Evolutionary conservation across 1,139 yeast species (phyloP), one percentile per base, ranked within the genome.

Genomic region (Taiozyma onychis): DNA sequence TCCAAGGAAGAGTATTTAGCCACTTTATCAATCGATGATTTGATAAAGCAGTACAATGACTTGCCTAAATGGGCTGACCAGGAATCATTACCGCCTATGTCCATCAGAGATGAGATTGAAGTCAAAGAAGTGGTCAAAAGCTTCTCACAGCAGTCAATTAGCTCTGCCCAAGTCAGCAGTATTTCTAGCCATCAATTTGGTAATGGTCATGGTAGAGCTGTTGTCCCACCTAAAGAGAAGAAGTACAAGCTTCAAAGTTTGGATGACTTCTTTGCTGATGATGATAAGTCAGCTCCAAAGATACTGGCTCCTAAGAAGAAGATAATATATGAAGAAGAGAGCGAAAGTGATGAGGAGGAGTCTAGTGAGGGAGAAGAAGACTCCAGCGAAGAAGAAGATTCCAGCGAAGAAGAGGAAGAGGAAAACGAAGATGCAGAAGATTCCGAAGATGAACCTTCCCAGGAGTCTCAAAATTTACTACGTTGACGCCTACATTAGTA

Each of bases 231-330:
- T 9, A 61, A 64, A 39, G 70, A 68, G 55, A 79, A 66, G 59
- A 60, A 53, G 37, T 59, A 83, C 61, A 79, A 78, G 56, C 70
- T 86, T 46, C 96, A 86, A 66, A 88, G 89, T 52, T 70, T 90
- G 56, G 97, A 90, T 61, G 97, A 90, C 54, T 89, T 89, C 65
- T 85, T 90, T 61, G 88, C 86, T 21, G 76, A 75, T 8, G 75
- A 72, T 1, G 57, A 58, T 8, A 58, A 59, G 46, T 55, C 60
- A 24, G 11, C 30, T 24, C 28, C 43, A 22, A 18, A 14, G 3
- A 7, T 10, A 22, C 2, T 28, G 3, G 27, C 30, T 22, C 35
- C 48, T 7, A 60, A 30, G 57, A 66, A 51, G 64, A 68, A 46
- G 59, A 67, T 65, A 4, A 64, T 65, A 1, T 56, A 61, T n/a